Percentiles rank a stretch among this genome's conserved stretches.
phyloP scores from a whole-genome alignment of 192 early-diverging fungal genomes.

The Coemansia sp. region DNA sequence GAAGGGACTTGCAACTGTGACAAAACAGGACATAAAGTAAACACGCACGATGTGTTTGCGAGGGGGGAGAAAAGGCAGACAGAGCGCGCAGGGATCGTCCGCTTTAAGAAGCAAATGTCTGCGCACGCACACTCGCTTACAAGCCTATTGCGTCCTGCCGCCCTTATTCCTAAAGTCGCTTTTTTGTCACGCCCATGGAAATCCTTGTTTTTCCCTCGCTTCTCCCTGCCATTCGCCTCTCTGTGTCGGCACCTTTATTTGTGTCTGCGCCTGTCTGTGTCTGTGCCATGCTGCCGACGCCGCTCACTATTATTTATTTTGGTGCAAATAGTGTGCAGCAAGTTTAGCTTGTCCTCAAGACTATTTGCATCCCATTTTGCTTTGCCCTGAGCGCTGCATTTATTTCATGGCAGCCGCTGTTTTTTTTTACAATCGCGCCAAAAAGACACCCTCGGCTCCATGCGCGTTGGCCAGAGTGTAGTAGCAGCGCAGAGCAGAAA shows the following conservation, averaged over 20 bases:
- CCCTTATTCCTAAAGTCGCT: neutral
- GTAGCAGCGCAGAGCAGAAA: no score
- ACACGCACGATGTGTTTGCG: no score
- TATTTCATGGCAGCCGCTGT: no score
- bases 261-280: neutral
- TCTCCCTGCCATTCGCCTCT: neutral
- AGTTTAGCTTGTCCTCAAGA: no score
- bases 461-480: no score
- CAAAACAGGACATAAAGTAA: constrained; percentile 4
- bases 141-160: neutral
- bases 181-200: neutral
- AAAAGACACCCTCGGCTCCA: no score
- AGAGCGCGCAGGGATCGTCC: constrained; percentile 9
- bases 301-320: no score
- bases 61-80: constrained; percentile 3
- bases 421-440: no score
- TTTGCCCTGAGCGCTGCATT: constrained; percentile 1
- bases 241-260: neutral
- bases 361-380: neutral
- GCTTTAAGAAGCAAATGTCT: constrained; percentile 4
- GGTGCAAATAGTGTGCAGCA: no score
- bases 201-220: neutral
- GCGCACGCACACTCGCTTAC: neutral
- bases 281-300: neutral
- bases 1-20: no score